Base-by-base conservation (phyloP, 768 basidiomycete genomes). In the Pleurotus citrinopileatus region DNA sequence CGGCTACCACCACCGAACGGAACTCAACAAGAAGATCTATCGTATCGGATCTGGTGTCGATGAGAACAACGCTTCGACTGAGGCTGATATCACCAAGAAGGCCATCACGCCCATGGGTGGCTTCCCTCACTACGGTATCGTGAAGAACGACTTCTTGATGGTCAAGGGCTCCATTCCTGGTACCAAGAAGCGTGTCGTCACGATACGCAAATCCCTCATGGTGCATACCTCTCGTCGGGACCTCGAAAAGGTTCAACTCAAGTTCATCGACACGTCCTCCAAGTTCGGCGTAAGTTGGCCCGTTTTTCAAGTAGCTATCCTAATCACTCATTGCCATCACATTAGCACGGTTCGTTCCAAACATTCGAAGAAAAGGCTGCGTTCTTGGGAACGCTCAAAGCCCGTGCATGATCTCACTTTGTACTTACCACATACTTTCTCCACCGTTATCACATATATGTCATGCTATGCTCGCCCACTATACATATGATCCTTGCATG, bases 1-100 rank as follows among this genome's bases (percentile, higher is more conserved):
- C 68, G 93, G 93, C 60, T 94, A 94, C 77, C 93, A 94, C 64
- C 94, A 98, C 78, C 91, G 94, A 66, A 95, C 93, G 53, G 94
- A 97, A 76, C 81, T 94, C 67, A 98, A 98, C 87, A 97, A 98
- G 84, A 98, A 98, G 80, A 86, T 96, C 67, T 98, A 97, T 84
- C 90, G 97, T 61, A 82, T 99, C 61, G 94, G 91, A 60, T 76
- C 82, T 59, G 94, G 86, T 54, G 59, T 71, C 23, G 91, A 95
- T 65, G 83, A 84, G 12, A 78, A 70, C 55, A 95, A 94, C 63
- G 97, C 94, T 12, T 89, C 95, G 53, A 98, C 97, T 29, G 94
- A 98, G 64, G 85, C 88, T 55, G 97, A 98, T 71, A 83, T 92
- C 67, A 96, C 94, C 63, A 84, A 91, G 77, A 97, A 97, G 81